Conservation (phyloP, 2,329 filamentous ascomycete species). For the Stagonosporopsis rhizophila region DNA sequence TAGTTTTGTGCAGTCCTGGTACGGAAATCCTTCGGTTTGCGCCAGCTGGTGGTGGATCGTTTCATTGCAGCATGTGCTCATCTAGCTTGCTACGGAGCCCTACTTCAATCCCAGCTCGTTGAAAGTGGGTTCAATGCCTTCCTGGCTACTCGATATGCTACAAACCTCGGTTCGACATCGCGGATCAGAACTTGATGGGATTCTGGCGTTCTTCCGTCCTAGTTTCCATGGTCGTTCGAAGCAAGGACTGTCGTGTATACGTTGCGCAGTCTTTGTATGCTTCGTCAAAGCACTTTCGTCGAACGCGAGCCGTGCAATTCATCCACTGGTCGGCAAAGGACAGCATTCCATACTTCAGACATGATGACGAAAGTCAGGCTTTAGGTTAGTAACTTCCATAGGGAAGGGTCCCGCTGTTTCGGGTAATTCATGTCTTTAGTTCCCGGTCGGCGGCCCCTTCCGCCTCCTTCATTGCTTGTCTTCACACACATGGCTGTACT, state of each 20-base stretch:
- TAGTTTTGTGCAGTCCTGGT: neutral
- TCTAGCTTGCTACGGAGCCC: neutral
- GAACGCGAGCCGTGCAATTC: neutral
- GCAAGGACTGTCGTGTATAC: neutral
- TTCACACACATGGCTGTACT: neutral
- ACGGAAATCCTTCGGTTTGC: neutral
- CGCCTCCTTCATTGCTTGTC: neutral
- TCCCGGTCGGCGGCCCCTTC: neutral
- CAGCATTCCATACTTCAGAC: neutral
- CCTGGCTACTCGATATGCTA: neutral
- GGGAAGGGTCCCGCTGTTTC: neutral
- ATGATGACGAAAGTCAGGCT: neutral
- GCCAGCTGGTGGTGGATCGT: neutral
- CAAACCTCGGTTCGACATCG: neutral
- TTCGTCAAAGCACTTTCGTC: constrained; percentile 5
- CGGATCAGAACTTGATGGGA: neutral
- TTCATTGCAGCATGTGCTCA: constrained; percentile 9
- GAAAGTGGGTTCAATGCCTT: neutral
- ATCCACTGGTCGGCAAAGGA: too few species aligned
- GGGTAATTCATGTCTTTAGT: neutral
- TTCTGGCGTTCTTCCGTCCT: neutral
- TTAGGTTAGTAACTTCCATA: neutral
- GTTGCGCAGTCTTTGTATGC: neutral
- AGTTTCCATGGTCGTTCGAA: neutral
- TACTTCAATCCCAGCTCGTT: neutral